Conservation (phyloP, 805 yeast species). For the Danielozyma ontarioensis region DNA sequence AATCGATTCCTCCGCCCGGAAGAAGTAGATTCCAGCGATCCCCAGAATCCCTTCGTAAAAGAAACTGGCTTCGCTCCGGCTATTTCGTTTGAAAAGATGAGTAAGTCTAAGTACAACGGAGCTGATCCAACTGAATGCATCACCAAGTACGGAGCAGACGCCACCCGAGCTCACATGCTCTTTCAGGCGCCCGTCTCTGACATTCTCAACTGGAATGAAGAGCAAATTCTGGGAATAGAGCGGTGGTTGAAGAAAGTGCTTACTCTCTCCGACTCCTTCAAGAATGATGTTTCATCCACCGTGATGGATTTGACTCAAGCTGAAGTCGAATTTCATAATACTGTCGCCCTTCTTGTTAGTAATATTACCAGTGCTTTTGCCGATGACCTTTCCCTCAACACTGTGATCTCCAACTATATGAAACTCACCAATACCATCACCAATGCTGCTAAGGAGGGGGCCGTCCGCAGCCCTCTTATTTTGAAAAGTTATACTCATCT, state of each 20-base stretch:
- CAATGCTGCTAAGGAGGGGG: conserved; percentile 27
- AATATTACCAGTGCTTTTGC: conserved; percentile 58
- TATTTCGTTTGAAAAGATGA: conserved; percentile 84
- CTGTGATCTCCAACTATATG: conserved; percentile 87
- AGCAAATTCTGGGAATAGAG: conserved; percentile 78
- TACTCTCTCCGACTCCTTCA: conserved; percentile 13
- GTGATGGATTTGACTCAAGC: conserved; percentile 25
- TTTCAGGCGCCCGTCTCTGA: conserved; percentile 90
- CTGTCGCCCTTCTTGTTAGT: conserved; percentile 41
- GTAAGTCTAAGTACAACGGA: conserved; percentile 92
- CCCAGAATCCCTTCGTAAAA: conserved; percentile 40
- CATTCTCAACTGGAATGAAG: conserved; percentile 84
- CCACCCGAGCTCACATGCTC: conserved; percentile 86
- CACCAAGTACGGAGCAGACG: conserved; percentile 79
- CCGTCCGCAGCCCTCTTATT: conserved; percentile 36
- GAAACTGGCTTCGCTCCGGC: conserved; percentile 48
- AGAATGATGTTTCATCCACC: conserved; percentile 7
- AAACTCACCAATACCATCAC: conserved; percentile 57
- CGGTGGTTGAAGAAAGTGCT: conserved; percentile 75
- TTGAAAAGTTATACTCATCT: conserved; percentile 48
- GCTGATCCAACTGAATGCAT: conserved; percentile 85
- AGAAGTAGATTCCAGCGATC: conserved; percentile 50
- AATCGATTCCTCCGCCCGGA: conserved; percentile 77
- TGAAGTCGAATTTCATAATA: conserved; percentile 58
- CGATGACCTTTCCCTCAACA: conserved; percentile 62